phyloP scores from a whole-genome alignment of 371 early-diverging fungal species.

The Fennellomyces sp. region DNA sequence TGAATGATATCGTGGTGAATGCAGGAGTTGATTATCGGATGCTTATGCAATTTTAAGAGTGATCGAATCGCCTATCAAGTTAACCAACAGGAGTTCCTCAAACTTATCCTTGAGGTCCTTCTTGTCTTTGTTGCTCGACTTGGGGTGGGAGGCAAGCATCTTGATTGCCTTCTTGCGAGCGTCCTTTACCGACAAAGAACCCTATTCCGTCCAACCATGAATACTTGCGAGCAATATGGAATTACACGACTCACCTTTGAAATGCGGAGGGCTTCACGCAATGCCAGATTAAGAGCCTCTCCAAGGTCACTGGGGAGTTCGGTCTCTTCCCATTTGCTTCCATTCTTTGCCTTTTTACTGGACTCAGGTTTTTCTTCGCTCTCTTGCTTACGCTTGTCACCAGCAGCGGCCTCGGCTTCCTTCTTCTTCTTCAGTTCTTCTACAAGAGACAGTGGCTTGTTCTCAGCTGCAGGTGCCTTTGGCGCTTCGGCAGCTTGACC shows the following conservation, averaged over 20 bases:
- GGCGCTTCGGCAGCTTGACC: slow-evolving; percentile 2
- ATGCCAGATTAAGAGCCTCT: slow-evolving; percentile 28
- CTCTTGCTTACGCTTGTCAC: slow-evolving; percentile 30
- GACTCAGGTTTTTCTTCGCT: slow-evolving; percentile 14
- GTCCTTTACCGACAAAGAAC: slow-evolving; percentile 29
- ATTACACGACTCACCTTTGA: slow-evolving; percentile 6
- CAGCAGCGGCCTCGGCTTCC: slow-evolving; percentile 11
- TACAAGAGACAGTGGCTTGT: slow-evolving; percentile 55
- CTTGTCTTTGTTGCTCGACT: slow-evolving; percentile 18
- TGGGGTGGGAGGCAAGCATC: slow-evolving; percentile 32
- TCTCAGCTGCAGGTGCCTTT: no score
- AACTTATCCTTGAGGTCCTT: slow-evolving; percentile 21
- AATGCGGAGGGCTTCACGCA: slow-evolving; percentile 32
- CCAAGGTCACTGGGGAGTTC: slow-evolving; percentile 28
- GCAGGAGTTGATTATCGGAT: no score
- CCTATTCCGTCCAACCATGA: no score
- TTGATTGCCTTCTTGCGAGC: slow-evolving; percentile 39
- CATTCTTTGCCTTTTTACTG: slow-evolving; percentile 15
- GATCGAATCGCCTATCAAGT: slow-evolving; percentile 12
- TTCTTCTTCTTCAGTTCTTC: slow-evolving; percentile 61
- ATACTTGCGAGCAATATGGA: background rate
- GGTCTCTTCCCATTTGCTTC: slow-evolving; percentile 27
- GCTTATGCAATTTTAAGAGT: slow-evolving; percentile 12
- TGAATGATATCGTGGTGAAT: no score
- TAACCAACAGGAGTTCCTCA: slow-evolving; percentile 20